These are phyloP conservation scores for Cryptococcus neoformans DNA, from an alignment of 1,284 basidiomycete genomes.

Conservation along the genomic window DNA sequence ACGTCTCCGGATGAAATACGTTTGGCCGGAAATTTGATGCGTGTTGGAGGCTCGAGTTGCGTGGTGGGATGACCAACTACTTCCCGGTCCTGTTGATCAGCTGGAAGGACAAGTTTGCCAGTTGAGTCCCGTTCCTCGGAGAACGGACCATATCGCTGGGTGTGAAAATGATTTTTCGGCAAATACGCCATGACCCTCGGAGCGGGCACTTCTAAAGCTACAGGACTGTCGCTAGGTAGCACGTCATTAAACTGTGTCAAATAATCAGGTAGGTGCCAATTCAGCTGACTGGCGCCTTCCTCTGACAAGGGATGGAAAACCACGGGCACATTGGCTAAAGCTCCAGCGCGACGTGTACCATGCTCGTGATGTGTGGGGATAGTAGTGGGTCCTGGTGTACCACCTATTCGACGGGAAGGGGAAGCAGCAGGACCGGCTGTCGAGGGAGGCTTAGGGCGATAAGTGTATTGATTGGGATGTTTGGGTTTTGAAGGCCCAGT, in stretches of 20 bases:
- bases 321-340: slow-evolving; percentile 31
- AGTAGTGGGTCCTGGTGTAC: slow-evolving; percentile 8
- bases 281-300: slow-evolving; percentile 45
- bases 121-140: slow-evolving; percentile 32
- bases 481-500: slow-evolving; percentile 35
- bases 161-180: slow-evolving; percentile 35
- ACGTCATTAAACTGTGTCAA: slow-evolving; percentile 81
- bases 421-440: slow-evolving; percentile 2
- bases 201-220: slow-evolving; percentile 67
- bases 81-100: slow-evolving; percentile 27
- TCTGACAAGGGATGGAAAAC: slow-evolving; percentile 25
- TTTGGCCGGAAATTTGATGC: slow-evolving; percentile 91
- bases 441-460: slow-evolving; percentile 51
- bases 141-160: slow-evolving; percentile 38
- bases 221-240: slow-evolving; percentile 70
- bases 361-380: slow-evolving; percentile 37
- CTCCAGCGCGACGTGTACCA: slow-evolving; percentile 48
- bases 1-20: slow-evolving; percentile 93
- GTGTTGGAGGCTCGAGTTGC: slow-evolving; percentile 75
- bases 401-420: slow-evolving; percentile 3
- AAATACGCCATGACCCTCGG: slow-evolving; percentile 30
- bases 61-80: slow-evolving; percentile 42
- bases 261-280: slow-evolving; percentile 93
- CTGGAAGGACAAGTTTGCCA: slow-evolving; percentile 30
- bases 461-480: slow-evolving; percentile 60